Percentiles rank a stretch among this genome's conserved stretches.
Conservation (phyloP, 176 grass and related monocot species). For the Rhynchospora tenuis region DNA sequence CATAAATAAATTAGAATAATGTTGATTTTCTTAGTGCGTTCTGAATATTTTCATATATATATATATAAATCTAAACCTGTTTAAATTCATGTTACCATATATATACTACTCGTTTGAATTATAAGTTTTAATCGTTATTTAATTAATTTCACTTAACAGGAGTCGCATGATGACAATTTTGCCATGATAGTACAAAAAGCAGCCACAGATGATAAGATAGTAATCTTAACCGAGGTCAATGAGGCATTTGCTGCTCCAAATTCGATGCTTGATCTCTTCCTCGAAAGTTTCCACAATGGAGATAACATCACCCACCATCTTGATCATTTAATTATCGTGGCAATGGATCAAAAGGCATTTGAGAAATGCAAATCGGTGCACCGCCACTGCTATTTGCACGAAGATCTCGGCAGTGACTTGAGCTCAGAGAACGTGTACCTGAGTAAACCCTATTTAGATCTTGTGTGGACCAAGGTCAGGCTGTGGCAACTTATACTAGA, state of each 20-base stretch:
- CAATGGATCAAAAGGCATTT: conserved; percentile 62
- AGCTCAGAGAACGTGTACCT: conserved; percentile 50
- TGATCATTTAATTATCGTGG: conserved; percentile 51
- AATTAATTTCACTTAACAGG: not conserved
- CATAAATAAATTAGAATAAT: too few relatives aligned
- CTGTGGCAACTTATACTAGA: conserved; percentile 53
- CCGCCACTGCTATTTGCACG: conserved; percentile 57
- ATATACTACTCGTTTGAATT: not conserved
- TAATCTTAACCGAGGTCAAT: conserved; percentile 79
- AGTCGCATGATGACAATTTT: not conserved
- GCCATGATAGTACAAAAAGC: conserved; percentile 7
- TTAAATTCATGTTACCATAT: not conserved
- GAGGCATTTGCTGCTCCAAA: conserved; percentile 42
- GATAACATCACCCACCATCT: conserved; percentile 47
- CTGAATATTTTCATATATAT: not conserved
- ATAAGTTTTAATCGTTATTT: not conserved
- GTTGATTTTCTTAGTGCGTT: too few relatives aligned
- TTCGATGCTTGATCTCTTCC: conserved; percentile 70
- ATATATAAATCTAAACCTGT: not conserved
- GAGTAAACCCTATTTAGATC: conserved; percentile 55
- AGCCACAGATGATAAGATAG: conserved; percentile 57
- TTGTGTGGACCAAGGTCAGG: conserved; percentile 69
- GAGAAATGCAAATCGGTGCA: conserved; percentile 45
- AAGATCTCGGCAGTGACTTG: conserved; percentile 42
- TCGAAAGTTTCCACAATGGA: conserved; percentile 70